Percentiles rank a stretch among this genome's conserved stretches.
Conservation (phyloP, 768 basidiomycete species). For the Russula lepida region DNA sequence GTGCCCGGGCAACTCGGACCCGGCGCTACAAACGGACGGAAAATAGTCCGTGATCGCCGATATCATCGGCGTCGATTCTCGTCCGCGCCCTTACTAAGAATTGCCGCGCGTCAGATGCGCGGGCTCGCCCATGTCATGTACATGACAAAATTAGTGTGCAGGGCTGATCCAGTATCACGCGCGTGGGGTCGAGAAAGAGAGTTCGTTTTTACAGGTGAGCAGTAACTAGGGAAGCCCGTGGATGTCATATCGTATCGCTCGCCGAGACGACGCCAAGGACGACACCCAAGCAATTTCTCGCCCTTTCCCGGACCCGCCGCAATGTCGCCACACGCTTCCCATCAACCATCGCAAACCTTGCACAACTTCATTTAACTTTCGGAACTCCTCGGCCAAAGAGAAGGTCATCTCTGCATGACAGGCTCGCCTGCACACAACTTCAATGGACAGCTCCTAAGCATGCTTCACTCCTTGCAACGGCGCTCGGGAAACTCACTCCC, state of each 20-base stretch:
- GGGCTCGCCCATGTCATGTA: no score
- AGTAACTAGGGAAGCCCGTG: background rate
- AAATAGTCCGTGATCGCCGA: background rate
- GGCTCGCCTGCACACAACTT: background rate
- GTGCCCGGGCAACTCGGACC: background rate
- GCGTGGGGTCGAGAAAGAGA: no score
- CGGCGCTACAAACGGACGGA: background rate
- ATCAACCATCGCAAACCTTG: background rate
- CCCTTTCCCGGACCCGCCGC: background rate
- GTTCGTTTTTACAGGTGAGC: no score
- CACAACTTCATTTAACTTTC: background rate
- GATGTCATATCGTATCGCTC: background rate
- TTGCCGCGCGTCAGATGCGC: no score
- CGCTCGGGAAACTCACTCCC: no score
- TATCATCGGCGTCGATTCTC: background rate
- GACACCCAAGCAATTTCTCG: background rate
- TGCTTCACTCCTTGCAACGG: background rate
- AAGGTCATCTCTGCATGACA: background rate
- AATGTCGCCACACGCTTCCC: background rate
- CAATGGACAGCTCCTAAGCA: background rate
- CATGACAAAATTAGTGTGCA: background rate
- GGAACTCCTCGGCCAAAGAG: background rate
- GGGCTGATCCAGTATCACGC: background rate
- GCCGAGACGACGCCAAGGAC: no score
- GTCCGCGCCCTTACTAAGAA: background rate